These are phyloP conservation scores for Diplodia intermedia DNA, from an alignment of 2,329 filamentous ascomycete genomes.

Conservation along the genomic window DNA sequence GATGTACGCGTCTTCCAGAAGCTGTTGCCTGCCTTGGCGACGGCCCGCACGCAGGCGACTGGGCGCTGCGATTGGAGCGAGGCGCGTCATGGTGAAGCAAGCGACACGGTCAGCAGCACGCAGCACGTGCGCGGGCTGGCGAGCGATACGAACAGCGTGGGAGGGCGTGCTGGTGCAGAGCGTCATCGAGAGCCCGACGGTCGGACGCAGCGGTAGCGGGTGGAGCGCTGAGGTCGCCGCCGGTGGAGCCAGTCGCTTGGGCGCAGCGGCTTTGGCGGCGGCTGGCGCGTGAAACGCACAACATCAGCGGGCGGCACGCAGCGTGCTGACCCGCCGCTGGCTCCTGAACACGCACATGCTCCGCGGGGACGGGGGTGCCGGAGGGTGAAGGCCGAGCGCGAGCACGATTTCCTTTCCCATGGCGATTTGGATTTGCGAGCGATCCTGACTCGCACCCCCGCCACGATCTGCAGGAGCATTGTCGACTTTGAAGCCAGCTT, in stretches of 20 bases:
- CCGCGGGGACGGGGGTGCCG: constrained; percentile 1
- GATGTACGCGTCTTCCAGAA: constrained; percentile 19
- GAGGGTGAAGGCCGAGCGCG: constrained; percentile 8
- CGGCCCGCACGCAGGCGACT: not conserved
- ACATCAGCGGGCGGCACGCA: not conserved
- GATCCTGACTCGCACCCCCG: constrained; percentile 16
- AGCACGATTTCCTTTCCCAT: not conserved
- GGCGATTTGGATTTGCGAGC: constrained; percentile 12
- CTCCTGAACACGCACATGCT: not conserved
- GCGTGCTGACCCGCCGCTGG: not conserved
- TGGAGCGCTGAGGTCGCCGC: not conserved
- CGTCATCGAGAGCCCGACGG: constrained; percentile 14
- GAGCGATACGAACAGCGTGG: constrained; percentile 2
- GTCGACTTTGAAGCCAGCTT: constrained; percentile 8
- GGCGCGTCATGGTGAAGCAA: constrained; percentile 21
- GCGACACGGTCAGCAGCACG: constrained; percentile 22
- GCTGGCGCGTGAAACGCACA: constrained; percentile 7
- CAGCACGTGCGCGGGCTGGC: constrained; percentile 15
- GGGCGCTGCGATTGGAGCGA: constrained; percentile 14
- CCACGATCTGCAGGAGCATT: constrained; percentile 19
- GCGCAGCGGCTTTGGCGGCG: not conserved
- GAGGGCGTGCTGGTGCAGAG: constrained; percentile 3
- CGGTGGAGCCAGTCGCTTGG: not conserved
- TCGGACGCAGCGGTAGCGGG: not conserved
- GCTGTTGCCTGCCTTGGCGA: not conserved